Conservation (phyloP, 352 stramenopile genomes). For the Pythium brassicae region DNA sequence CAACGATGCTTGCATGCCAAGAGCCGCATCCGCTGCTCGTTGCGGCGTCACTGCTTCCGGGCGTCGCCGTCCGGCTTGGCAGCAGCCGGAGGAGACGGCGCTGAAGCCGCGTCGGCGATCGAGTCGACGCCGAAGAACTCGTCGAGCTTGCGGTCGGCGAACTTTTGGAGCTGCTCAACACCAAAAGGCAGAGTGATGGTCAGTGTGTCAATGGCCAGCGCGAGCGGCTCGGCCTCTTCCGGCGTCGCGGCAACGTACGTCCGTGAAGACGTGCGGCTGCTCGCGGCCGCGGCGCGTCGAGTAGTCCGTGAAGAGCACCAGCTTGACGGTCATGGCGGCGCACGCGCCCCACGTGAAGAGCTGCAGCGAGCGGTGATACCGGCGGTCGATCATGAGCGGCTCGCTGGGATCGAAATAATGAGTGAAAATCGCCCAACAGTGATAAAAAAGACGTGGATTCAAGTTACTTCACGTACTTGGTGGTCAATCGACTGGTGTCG, state of each 20-base stretch:
- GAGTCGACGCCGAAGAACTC: conserved; percentile 84
- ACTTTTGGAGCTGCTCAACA: conserved; percentile 52
- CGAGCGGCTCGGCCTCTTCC: not conserved
- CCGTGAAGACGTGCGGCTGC: conserved; percentile 78
- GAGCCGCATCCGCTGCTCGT: no score
- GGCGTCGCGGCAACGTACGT: conserved; percentile 24
- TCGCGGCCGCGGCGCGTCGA: conserved; percentile 37
- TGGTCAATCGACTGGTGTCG: no score
- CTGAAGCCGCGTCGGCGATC: conserved; percentile 23
- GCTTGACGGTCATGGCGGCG: conserved; percentile 73
- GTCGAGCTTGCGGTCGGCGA: conserved; percentile 78
- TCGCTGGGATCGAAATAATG: not conserved
- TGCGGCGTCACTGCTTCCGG: not conserved
- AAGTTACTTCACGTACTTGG: not conserved
- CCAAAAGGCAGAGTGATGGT: not conserved
- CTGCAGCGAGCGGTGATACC: conserved; percentile 80
- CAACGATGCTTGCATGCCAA: no score
- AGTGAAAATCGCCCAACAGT: not conserved
- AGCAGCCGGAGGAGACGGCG: not conserved
- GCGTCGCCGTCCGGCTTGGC: not conserved
- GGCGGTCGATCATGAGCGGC: conserved; percentile 72
- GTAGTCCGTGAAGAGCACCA: conserved; percentile 86
- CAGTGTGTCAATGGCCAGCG: not conserved
- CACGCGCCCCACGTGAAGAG: conserved; percentile 81
- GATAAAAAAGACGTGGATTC: not conserved